These are phyloP conservation scores for Lineolata rhizophorae DNA, from an alignment of 495 filamentous ascomycete species.

Conservation along the genomic window DNA sequence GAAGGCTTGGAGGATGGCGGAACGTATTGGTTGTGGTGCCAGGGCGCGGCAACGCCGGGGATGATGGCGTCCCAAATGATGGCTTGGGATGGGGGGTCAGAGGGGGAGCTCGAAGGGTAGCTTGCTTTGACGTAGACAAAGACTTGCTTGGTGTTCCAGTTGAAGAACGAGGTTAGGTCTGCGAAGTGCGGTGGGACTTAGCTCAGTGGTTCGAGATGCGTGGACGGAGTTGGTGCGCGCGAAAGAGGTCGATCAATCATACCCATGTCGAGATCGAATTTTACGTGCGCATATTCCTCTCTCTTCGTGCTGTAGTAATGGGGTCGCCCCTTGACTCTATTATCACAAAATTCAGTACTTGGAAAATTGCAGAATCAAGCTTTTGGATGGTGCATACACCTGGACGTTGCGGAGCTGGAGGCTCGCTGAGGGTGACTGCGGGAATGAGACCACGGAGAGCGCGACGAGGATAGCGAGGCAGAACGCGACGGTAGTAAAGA, in stretches of 20 bases:
- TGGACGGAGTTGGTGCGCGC: conserved; percentile 4
- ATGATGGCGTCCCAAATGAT: conserved; percentile 95
- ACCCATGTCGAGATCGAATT: conserved; percentile 72
- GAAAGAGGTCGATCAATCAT: conserved; percentile 9
- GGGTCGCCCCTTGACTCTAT: conserved; percentile 71
- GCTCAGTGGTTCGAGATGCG: conserved; percentile 1
- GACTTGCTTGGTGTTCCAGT: conserved; percentile 99
- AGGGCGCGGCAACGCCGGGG: conserved; percentile 36
- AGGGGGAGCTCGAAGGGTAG: conserved; percentile 40
- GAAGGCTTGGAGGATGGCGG: conserved; percentile 9
- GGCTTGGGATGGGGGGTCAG: conserved; percentile 34
- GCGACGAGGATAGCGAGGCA: conserved; percentile 59
- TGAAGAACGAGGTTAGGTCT: conserved; percentile 84
- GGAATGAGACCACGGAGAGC: conserved; percentile 47
- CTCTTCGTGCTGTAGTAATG: conserved; percentile 84
- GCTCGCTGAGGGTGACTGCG: conserved; percentile 39
- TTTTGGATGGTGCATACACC: too few relatives aligned
- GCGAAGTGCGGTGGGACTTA: not conserved
- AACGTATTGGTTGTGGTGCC: conserved; percentile 26
- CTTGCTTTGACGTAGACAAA: conserved; percentile 86
- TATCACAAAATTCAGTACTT: too few relatives aligned
- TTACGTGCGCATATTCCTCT: conserved; percentile 86
- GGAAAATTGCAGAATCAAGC: conserved; percentile 2
- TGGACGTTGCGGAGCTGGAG: conserved; percentile 60
- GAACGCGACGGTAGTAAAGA: conserved; percentile 89